phyloP scores from a whole-genome alignment of 495 filamentous ascomycete genomes.

The Cairneyella variabilis region DNA sequence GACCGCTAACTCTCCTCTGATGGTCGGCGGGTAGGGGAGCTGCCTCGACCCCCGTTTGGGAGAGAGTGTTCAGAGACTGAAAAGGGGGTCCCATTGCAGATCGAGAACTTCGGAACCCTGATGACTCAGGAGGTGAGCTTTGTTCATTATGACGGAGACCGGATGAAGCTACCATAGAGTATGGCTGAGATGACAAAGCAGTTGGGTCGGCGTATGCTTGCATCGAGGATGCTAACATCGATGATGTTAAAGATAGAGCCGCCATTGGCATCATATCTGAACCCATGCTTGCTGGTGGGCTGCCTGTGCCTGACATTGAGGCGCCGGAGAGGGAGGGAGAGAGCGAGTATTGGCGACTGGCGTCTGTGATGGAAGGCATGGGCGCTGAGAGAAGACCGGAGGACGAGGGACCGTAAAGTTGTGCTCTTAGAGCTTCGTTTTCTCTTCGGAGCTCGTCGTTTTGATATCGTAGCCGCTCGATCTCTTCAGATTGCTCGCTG shows the following conservation, averaged over 20 bases:
- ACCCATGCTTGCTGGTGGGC: conserved; percentile 21
- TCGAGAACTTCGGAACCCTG: conserved; percentile 29
- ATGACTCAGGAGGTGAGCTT: conserved; percentile 32
- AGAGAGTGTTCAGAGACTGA: conserved; percentile 26
- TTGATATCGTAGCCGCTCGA: conserved; percentile 31
- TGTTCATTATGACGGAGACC: conserved; percentile 28
- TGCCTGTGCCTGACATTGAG: conserved; percentile 24
- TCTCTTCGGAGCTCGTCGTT: conserved; percentile 31
- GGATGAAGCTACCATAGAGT: conserved; percentile 30
- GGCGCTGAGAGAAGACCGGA: conserved; percentile 15
- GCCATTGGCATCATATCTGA: conserved; percentile 29
- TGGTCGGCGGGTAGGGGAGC: background rate
- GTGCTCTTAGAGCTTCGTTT: conserved; percentile 28
- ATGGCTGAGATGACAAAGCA: conserved; percentile 26
- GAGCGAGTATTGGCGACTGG: conserved; percentile 24
- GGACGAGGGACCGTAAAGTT: conserved; percentile 25
- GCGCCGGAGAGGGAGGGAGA: conserved; percentile 25
- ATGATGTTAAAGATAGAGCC: conserved; percentile 26
- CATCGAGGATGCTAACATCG: conserved; percentile 24
- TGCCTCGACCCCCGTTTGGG: conserved; percentile 20
- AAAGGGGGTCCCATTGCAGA: conserved; percentile 28
- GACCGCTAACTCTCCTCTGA: conserved; percentile 4
- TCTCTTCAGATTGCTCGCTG: conserved; percentile 32
- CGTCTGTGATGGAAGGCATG: conserved; percentile 7
- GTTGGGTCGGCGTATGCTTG: conserved; percentile 22